Conservation (phyloP, 495 filamentous ascomycete species). For the Tuber magnatum region DNA sequence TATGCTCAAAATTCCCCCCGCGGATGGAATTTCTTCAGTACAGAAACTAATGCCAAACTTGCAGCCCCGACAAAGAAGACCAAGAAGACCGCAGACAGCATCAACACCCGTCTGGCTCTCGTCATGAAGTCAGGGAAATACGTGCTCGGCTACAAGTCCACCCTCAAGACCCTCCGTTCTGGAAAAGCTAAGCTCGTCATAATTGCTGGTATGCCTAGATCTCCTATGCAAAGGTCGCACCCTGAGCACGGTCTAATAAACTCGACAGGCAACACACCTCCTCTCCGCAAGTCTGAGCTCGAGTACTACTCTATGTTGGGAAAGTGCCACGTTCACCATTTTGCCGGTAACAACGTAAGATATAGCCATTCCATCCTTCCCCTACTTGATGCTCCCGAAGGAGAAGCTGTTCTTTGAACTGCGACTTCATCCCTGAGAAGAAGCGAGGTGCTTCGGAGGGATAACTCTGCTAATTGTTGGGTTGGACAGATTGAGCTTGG, state of each 20-base stretch:
- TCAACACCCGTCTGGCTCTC: slow-evolving; percentile 68
- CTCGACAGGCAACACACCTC: slow-evolving; percentile 65
- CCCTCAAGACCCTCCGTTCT: slow-evolving; percentile 86
- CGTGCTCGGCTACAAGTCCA: slow-evolving; percentile 75
- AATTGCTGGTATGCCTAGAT: slow-evolving; percentile 56
- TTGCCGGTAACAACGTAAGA: slow-evolving; percentile 95
- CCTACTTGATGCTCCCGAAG: slow-evolving; percentile 19
- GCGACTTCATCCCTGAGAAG: slow-evolving; percentile 61
- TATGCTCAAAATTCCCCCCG: slow-evolving; percentile 6
- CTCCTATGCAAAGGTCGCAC: too few relatives aligned
- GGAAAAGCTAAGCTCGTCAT: slow-evolving; percentile 74
- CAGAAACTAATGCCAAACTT: slow-evolving; percentile 25
- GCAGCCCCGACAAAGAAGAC: slow-evolving; percentile 87
- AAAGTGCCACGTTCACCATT: slow-evolving; percentile 93
- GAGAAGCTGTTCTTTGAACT: slow-evolving; percentile 29
- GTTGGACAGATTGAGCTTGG: slow-evolving; percentile 80
- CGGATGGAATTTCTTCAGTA: neutral
- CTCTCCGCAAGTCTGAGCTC: slow-evolving; percentile 89
- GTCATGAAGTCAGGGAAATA: slow-evolving; percentile 95
- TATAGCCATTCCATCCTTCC: slow-evolving; percentile 31
- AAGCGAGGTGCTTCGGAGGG: slow-evolving; percentile 77
- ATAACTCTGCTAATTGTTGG: slow-evolving; percentile 38
- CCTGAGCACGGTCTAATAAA: neutral
- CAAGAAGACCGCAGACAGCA: slow-evolving; percentile 86
- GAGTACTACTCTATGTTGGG: slow-evolving; percentile 89